Base-by-base conservation (phyloP, 2,329 filamentous ascomycete genomes). In the Alternaria atra region DNA sequence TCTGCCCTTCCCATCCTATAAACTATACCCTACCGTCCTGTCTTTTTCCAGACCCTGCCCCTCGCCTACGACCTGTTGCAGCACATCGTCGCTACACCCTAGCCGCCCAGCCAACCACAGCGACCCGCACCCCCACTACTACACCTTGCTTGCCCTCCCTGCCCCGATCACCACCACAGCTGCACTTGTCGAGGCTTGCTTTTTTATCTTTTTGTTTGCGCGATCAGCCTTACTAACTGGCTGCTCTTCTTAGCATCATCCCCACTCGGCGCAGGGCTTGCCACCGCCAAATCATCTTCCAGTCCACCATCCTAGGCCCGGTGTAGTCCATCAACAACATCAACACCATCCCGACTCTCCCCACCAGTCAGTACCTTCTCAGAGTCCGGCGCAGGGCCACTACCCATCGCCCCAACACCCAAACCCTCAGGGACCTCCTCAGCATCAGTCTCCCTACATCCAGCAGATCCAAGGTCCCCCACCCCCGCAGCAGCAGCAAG, bases 181-280 rank as follows among this genome's bases (percentile, higher is more conserved):
- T 60, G 43, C 43, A 30, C 29, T n/a, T 29, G 44, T 42, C 56
- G 51, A 59, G 52, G 62, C 29, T 60, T 58, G 46, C 50, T 57
- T 44, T 65, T 51, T 64, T 55, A 65, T 60, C 48, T 56, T 68
- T 62, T 63, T 58, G 52, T 29, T 48, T 55, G 61, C 65, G 60
- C 67, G 44, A 52, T 64, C 59, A 60, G 53, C 63, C 39, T 71
- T 71, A 69, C 75, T 79, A 69, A 77, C 75, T 67, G 64, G 58
- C 48, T 64, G 58, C 62, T 63, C 63, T 27, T 68, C 68, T 73
- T 87, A 92, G 89, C 90, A 91, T 86, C 90, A 91, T 84, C 86
- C 88, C 82, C 89, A 91, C 84, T 87, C 90, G 79, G 88, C 88
- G 81, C 88, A 91, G 84, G 90, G 89, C 86, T 88, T 89, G 81